These are phyloP conservation scores for Cordyceps javanica DNA, from an alignment of 2,329 filamentous ascomycete genomes.

Conservation along the genomic window DNA sequence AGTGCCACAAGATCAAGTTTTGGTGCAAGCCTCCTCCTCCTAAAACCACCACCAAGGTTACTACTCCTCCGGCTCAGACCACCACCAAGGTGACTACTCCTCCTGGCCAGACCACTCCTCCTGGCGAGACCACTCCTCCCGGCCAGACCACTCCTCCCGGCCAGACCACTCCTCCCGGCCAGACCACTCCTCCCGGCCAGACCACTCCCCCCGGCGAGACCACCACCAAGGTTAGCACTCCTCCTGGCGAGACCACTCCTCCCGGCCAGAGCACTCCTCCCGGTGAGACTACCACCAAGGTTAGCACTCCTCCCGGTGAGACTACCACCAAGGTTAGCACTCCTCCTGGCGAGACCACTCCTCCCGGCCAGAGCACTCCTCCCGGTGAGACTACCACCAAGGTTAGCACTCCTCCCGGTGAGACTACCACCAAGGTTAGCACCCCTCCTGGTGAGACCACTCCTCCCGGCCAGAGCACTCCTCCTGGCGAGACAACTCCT, in stretches of 20 bases:
- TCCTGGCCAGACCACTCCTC: conserved; percentile 9
- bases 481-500: conserved; percentile 15
- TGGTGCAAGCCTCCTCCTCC: conserved; percentile 50
- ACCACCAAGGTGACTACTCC: conserved; percentile 7
- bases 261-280: conserved; percentile 9
- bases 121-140: neutral
- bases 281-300: conserved; percentile 14
- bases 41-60: conserved; percentile 9
- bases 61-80: conserved; percentile 13
- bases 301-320: neutral
- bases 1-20: conserved; percentile 74
- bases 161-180: conserved; percentile 14
- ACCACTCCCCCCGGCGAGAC: neutral
- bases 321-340: neutral
- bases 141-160: conserved; percentile 12
- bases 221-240: conserved; percentile 6
- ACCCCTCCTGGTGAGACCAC: neutral
- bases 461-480: conserved; percentile 11
- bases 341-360: conserved; percentile 14
- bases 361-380: neutral
- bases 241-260: conserved; percentile 9
- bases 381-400: too few relatives aligned
- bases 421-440: neutral
- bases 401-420: neutral
- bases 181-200: conserved; percentile 3